Evolutionary conservation across 225 moss, liverwort and hornwort species (phyloP).

Genomic region (Pseudisothecium myosuroides): DNA sequence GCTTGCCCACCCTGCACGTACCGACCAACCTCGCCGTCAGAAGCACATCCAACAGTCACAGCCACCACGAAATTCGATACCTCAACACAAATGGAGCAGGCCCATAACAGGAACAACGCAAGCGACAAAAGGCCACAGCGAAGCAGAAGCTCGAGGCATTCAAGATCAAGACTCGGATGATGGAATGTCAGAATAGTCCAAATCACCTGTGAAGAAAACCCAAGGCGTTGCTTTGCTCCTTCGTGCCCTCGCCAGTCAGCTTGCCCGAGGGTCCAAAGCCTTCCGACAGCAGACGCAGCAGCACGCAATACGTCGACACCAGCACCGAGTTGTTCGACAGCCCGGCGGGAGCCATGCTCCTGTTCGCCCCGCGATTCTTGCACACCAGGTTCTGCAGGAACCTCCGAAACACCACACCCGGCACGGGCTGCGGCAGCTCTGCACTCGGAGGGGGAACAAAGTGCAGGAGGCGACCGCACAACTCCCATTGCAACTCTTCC

Average conservation of each 20-base stretch:
- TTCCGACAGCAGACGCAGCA: conserved; percentile 84
- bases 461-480: conserved; percentile 77
- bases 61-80: not conserved
- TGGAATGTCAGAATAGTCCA: not conserved
- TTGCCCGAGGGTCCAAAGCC: conserved; percentile 56
- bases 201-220: conserved; percentile 71
- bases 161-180: not conserved
- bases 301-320: conserved; percentile 85
- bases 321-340: conserved; percentile 98
- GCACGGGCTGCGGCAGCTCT: conserved; percentile 55
- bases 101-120: not conserved
- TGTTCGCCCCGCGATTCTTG: conserved; percentile 85
- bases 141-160: not conserved
- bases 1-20: conserved; percentile 54
- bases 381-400: conserved; percentile 68
- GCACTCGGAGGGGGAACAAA: conserved; percentile 65
- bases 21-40: not conserved
- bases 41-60: not conserved
- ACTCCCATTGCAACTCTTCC: conserved; percentile 96
- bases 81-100: too few species aligned
- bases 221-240: conserved; percentile 44
- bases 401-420: conserved; percentile 72
- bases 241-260: conserved; percentile 44
- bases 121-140: too few species aligned
- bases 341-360: conserved; percentile 97